Evolutionary conservation across 2,329 filamentous ascomycete species (phyloP), one percentile per base, ranked within the genome.

Genomic region (Hansfordia pulvinata): DNA sequence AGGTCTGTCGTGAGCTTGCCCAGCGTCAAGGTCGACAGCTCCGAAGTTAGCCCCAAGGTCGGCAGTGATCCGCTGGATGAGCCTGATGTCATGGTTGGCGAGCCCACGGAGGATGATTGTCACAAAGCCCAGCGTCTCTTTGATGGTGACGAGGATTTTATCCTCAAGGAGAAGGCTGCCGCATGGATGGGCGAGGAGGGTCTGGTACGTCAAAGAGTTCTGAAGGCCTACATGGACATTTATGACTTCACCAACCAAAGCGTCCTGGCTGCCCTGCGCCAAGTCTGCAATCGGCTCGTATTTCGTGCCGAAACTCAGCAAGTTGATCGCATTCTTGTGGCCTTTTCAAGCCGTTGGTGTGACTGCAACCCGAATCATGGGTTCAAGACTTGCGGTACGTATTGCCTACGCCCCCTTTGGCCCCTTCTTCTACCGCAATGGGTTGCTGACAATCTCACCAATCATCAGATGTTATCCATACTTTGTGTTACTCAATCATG

Each of bases 301-400:
- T 63, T 98, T 30, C 81, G 82, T 38, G 90, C 82, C 20, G 90
- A 98, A 54, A 93, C 86, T 3, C 90, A 98, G 53, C 88, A 98
- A 51, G 83, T 98, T 12, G 90, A 98, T 49, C 79, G 90, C 18
- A 88, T 98, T 32, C 58, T 98, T 35, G 82, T 92, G 42, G 78
- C 81, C 12, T 88, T 96, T 42, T 83, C 90, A 3, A 75, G 73
- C 36, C 66, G 88, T 34, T 98, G 90, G 90, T 93, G 84, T 49
- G 71, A 81, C 39, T 94, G 86, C 61, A 98, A 98, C 47, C 72
- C 81, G 1, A 78, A 76, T 22, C 85, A 98, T 52, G 86, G 88
- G 10, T 98, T 96, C 64, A 94, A 90, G 53, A 73, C 79, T 29
- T 72, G 64, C 39, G 83, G 82, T 86, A 62, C 55, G 74, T 52